Percentiles rank a stretch among this genome's conserved stretches.
Conservation (phyloP, 192 early-diverging fungal species). For the Rhizophagus prolifer region DNA sequence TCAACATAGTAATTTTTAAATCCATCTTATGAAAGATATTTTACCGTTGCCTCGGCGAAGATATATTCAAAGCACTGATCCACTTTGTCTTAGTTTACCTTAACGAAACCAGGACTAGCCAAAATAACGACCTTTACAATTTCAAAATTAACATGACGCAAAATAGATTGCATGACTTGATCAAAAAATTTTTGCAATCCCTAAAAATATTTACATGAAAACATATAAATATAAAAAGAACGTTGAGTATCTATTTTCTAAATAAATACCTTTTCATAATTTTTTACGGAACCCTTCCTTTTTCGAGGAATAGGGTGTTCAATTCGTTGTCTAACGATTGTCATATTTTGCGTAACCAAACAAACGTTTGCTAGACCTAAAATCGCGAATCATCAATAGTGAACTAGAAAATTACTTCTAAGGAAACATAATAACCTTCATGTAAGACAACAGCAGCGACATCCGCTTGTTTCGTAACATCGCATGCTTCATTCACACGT, state of each 20-base stretch:
- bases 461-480: constrained; percentile 87
- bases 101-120: constrained; percentile 94
- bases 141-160: constrained; percentile 87
- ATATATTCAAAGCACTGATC: constrained; percentile 88
- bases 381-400: neutral
- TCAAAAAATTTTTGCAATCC: constrained; percentile 85
- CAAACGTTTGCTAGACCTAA: constrained; percentile 89
- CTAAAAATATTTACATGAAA: constrained; percentile 30
- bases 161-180: constrained; percentile 84
- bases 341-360: constrained; percentile 93
- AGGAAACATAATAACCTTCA: constrained; percentile 43
- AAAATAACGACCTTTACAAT: constrained; percentile 95
- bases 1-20: neutral
- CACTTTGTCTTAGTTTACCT: constrained; percentile 49
- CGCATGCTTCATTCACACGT: constrained; percentile 84
- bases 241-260: neutral
- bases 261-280: constrained; percentile 78
- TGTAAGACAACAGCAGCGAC: constrained; percentile 90
- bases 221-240: neutral
- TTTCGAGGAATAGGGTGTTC: constrained; percentile 92
- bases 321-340: constrained; percentile 89
- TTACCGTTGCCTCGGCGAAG: constrained; percentile 75
- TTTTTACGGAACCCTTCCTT: constrained; percentile 82
- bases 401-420: neutral
- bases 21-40: neutral